These are phyloP conservation scores for Ceratocystis diversiconidia DNA, from an alignment of 2,329 filamentous ascomycete genomes.

Conservation along the genomic window DNA sequence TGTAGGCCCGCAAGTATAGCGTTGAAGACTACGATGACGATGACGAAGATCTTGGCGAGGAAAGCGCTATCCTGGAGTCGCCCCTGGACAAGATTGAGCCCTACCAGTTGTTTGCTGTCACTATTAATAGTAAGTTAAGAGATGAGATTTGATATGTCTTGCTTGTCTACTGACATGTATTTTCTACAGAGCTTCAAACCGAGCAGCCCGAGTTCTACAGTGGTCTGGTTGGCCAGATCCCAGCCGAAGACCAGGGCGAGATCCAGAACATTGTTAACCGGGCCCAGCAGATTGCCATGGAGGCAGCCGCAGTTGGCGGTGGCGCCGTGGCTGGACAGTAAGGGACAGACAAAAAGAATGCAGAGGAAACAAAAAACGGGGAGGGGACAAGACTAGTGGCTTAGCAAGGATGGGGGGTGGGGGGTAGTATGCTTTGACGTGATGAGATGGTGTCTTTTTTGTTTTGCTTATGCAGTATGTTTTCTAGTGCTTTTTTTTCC, in stretches of 20 bases:
- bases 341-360: not conserved
- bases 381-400: not conserved
- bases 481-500: too few species aligned
- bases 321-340: conserved; percentile 16
- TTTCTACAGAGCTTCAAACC: conserved; percentile 59
- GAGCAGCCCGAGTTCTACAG: conserved; percentile 83
- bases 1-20: conserved; percentile 68
- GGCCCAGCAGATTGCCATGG: conserved; percentile 32
- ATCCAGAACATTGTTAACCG: conserved; percentile 66
- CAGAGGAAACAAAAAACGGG: not conserved
- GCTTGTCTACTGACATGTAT: not conserved
- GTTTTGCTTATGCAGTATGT: too few species aligned
- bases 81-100: conserved; percentile 91
- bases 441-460: too few species aligned
- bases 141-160: not conserved
- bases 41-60: conserved; percentile 81
- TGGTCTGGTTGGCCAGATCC: conserved; percentile 63
- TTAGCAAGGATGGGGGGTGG: too few species aligned
- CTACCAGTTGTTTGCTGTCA: conserved; percentile 74
- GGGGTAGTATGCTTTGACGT: too few species aligned
- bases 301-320: conserved; percentile 22
- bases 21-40: conserved; percentile 38
- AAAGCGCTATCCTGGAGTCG: conserved; percentile 83
- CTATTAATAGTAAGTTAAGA: conserved; percentile 58
- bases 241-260: conserved; percentile 64